Evolutionary conservation across 768 basidiomycete species (phyloP).

Genomic region (Serendipita sp.): DNA sequence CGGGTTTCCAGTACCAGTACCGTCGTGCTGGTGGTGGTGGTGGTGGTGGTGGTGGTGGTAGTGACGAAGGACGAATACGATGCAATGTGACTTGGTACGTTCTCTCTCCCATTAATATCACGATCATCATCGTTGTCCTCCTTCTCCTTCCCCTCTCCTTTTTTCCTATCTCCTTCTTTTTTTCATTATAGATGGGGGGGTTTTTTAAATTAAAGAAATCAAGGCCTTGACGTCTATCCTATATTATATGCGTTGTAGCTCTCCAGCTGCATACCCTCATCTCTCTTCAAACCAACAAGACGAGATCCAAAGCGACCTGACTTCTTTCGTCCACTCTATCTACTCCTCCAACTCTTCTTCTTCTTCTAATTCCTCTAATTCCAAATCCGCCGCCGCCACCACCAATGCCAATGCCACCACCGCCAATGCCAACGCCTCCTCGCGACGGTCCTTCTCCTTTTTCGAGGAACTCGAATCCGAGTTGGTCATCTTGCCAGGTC

Average conservation of each 20-base stretch:
- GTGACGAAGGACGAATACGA: constrained; percentile 43
- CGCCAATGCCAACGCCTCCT: not conserved
- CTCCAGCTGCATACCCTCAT: constrained; percentile 65
- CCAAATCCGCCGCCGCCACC: not conserved
- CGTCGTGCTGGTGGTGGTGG: no score
- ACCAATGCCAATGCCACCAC: not conserved
- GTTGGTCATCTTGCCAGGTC: constrained; percentile 35
- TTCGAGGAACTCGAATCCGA: constrained; percentile 21
- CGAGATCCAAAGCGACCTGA: constrained; percentile 60
- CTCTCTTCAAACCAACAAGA: constrained; percentile 48
- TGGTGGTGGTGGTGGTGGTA: constrained; percentile 16
- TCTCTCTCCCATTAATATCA: not conserved
- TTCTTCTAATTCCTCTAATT: constrained; percentile 15
- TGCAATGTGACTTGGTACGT: constrained; percentile 67
- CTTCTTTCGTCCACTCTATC: constrained; percentile 42
- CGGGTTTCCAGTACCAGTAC: constrained; percentile 11
- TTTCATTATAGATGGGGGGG: not conserved
- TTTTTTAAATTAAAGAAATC: not conserved
- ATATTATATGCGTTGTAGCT: constrained; percentile 29
- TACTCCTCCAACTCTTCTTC: constrained; percentile 30
- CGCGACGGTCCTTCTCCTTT: not conserved
- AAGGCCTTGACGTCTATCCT: not conserved
- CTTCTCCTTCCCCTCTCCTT: not conserved
- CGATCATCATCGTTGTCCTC: not conserved
- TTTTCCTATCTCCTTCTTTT: no score